Base-by-base conservation (phyloP, 345 rosid species). In the Hypericum perforatum region DNA sequence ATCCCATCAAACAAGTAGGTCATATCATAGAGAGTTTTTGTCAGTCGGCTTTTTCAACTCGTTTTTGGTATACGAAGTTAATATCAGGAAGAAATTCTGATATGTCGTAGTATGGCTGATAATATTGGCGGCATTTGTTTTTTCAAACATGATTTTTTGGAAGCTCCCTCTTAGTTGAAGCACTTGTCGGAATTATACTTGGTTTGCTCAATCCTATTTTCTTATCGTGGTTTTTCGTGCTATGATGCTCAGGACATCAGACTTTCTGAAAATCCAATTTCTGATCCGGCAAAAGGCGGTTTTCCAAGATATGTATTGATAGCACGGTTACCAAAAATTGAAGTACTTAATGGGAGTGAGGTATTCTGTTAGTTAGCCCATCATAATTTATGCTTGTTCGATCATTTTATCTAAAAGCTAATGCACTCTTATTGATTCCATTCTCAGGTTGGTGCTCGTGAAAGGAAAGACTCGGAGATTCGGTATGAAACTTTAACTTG, bases 281-380 rank as follows among this genome's bases (percentile, higher is more conserved):
- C 86, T 56, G 90, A 85, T 75, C 79, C 86, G 57, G 80, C 49
- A 57, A 81, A 75, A 63, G 86, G 88, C 52, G 95, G 96, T 57
- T 57, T 82, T 62, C 82, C 95, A 7, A 83, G 98, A 72, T 92
- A 67, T 78, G 78, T 76, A 61, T 65, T 83, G 63, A 48, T 92
- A 68, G 95, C 98, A 43, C 73, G 83, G n/a, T 67, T 92, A 67
- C 75, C 77, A 32, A 88, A 78, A 63, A 81, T 92, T 59, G 69
- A 87, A 76, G 54, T 85, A 46, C 77, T 92, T 63, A 88, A 88
- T 73, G 96, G 96, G 62, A 92, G 98, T 62, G 98, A 88, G 98
- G 98, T 92, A 78, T 59, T 61, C 13, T 68, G 48, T 46, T 3
- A 45, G 57, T 16, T 41, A 12, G 39, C 7, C 8, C 7, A 52